phyloP scores from a whole-genome alignment of 148 eudicot genomes.

The Silene uniflora region DNA sequence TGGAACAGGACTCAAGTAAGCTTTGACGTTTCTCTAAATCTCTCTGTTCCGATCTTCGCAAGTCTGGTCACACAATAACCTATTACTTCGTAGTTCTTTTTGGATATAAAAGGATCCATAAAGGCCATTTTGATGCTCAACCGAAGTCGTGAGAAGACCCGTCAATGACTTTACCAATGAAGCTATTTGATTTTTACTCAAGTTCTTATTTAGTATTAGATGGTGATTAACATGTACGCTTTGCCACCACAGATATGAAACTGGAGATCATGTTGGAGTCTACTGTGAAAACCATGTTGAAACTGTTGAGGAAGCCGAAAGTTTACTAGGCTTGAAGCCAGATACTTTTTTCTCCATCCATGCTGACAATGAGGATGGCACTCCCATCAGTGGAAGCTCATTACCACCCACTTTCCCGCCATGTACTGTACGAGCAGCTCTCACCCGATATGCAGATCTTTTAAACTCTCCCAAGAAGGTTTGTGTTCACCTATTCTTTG shows the following conservation, averaged over 20 bases:
- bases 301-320: conserved; percentile 80
- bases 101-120: no score
- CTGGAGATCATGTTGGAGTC: conserved; percentile 99
- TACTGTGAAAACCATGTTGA: conserved; percentile 75
- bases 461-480: conserved; percentile 89
- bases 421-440: conserved; percentile 70
- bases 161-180: no score
- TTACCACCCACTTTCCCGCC: conserved; percentile 89
- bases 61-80: no score
- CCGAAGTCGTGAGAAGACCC: no score
- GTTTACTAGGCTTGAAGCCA: conserved; percentile 52
- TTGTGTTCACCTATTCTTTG: not conserved
- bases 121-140: no score
- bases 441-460: conserved; percentile 84
- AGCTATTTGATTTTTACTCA: not conserved
- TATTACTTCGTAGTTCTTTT: no score
- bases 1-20: conserved; percentile 80
- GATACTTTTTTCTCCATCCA: conserved; percentile 75
- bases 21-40: conserved; percentile 13
- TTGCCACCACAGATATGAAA: conserved; percentile 66
- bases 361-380: conserved; percentile 82
- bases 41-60: not conserved
- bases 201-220: not conserved
- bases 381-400: conserved; percentile 55
- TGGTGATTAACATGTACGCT: not conserved